Percentiles rank a stretch among this genome's conserved stretches.
phyloP scores from a whole-genome alignment of 169 alveolate species.

The Prorocentrum cordatum region DNA sequence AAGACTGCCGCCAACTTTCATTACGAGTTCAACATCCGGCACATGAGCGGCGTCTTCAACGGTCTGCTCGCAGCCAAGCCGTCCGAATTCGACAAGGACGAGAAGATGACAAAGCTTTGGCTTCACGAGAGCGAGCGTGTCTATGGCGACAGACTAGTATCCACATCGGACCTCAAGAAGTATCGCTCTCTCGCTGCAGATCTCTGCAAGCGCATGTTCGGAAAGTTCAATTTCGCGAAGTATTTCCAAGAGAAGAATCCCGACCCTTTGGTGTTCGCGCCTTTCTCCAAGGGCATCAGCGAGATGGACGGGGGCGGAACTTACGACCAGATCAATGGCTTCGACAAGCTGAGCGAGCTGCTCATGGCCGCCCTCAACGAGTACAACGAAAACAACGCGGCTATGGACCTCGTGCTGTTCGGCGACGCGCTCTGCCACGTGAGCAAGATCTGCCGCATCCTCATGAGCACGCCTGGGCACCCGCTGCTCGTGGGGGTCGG shows the following conservation, averaged over 20 bases:
- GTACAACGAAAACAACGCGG: conserved; percentile 86
- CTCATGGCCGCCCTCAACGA: conserved; percentile 85
- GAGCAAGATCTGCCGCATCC: conserved; percentile 82
- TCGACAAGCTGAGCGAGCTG: conserved; percentile 40
- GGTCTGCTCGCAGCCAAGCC: conserved; percentile 89
- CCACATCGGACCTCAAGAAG: conserved; percentile 80
- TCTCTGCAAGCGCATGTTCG: conserved; percentile 83
- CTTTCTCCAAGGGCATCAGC: conserved; percentile 80
- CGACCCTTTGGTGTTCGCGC: conserved; percentile 82
- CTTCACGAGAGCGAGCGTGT: conserved; percentile 89
- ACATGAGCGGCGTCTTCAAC: conserved; percentile 86
- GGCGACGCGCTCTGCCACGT: conserved; percentile 94
- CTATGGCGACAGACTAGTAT: conserved; percentile 89
- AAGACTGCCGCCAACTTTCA: conserved; percentile 92
- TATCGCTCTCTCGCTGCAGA: conserved; percentile 83
- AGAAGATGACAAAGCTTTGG: conserved; percentile 86
- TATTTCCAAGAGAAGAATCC: conserved; percentile 79
- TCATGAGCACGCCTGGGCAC: conserved; percentile 88
- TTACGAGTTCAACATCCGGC: conserved; percentile 78
- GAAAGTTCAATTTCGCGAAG: conserved; percentile 86
- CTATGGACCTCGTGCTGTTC: conserved; percentile 91
- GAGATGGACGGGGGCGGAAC: conserved; percentile 72
- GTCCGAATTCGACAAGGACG: conserved; percentile 83
- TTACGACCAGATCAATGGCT: conserved; percentile 85
- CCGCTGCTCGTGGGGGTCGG: conserved; percentile 95